Evolutionary conservation across 208 protist genomes (phyloP), one percentile per base, ranked within the genome.

Genomic region (Acanthamoeba triangularis): DNA sequence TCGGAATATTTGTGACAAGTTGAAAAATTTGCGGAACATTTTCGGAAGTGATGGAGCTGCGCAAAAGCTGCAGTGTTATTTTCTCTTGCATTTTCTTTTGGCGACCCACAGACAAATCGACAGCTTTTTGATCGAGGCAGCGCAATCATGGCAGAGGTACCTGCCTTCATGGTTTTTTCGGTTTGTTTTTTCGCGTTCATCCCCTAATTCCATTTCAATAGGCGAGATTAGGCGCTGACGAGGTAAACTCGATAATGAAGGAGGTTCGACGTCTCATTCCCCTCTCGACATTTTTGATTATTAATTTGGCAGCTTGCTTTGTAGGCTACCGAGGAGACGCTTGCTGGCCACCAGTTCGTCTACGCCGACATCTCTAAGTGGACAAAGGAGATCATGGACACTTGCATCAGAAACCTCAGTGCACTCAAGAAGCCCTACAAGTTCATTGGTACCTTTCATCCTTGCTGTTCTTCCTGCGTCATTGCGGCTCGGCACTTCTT

Each of bases 341-440:
- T 98, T 16, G 37, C 59, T 28, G 94, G 49, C 37, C 33, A 80
- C n/a, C 33, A 65, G 0, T 98, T 98, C 96, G 37, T 96, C 35
- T 97, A 98, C 67, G 78, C 37, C n/a, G 96, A 97, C 69, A 96
- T 98, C 33, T 74, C 92, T 18, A 95, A 98, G 78, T 98, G 98
- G 98, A 98, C 97, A 35, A 90, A 78, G 35, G 95, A 96, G n/a
- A 67, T 98, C 0, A 96, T 98, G n/a, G 97, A 98, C 69, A n/a
- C 74, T 18, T 96, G 92, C 84, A 52, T 98, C n/a, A 97, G 98
- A 56, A 80, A 96, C 23, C 94, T 98, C 16, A 95, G 95, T n/a
- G 94, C 91, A 13, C 82, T 98, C 49, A 96, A 96, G 49, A 98
- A 98, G 94, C 97, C 98, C 35, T 98, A 96, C 96, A 98, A 98